Evolutionary conservation across 345 rosid genomes (phyloP).

Genomic region (Acer yangbiense): DNA sequence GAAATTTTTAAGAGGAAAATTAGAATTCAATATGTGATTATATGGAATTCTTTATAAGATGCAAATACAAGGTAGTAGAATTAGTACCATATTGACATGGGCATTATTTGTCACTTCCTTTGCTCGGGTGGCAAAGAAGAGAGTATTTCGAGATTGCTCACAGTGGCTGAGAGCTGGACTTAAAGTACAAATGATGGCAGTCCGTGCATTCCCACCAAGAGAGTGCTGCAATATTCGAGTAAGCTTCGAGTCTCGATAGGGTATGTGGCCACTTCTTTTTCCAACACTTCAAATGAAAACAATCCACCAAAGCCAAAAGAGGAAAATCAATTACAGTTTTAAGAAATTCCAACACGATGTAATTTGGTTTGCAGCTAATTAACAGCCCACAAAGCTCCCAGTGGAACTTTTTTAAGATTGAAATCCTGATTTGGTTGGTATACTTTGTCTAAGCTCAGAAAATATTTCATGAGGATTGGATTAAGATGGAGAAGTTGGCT

Average conservation of each 20-base stretch:
- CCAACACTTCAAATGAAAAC: slow-evolving; percentile 61
- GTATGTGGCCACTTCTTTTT: slow-evolving; percentile 92
- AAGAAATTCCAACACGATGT: background rate
- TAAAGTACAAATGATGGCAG: slow-evolving; percentile 95
- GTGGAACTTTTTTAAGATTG: background rate
- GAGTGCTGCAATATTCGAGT: slow-evolving; percentile 98
- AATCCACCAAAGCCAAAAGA: slow-evolving; percentile 20
- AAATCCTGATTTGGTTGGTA: background rate
- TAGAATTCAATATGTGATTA: background rate
- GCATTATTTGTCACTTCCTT: slow-evolving; percentile 99
- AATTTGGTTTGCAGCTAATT: background rate
- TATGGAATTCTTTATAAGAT: slow-evolving; percentile 5
- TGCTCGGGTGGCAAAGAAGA: slow-evolving; percentile 92
- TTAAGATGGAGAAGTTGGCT: background rate
- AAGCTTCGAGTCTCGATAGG: slow-evolving; percentile 97
- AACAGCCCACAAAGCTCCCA: background rate
- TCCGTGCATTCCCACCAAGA: slow-evolving; percentile 98
- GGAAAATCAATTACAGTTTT: background rate
- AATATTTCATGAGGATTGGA: background rate
- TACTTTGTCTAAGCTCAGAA: background rate
- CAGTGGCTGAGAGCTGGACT: slow-evolving; percentile 91
- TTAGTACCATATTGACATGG: slow-evolving; percentile 90
- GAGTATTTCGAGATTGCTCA: slow-evolving; percentile 98
- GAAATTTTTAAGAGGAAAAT: background rate
- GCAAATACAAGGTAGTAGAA: background rate